phyloP scores from a whole-genome alignment of 2,329 filamentous ascomycete genomes.

The Aaosphaeria arxii region DNA sequence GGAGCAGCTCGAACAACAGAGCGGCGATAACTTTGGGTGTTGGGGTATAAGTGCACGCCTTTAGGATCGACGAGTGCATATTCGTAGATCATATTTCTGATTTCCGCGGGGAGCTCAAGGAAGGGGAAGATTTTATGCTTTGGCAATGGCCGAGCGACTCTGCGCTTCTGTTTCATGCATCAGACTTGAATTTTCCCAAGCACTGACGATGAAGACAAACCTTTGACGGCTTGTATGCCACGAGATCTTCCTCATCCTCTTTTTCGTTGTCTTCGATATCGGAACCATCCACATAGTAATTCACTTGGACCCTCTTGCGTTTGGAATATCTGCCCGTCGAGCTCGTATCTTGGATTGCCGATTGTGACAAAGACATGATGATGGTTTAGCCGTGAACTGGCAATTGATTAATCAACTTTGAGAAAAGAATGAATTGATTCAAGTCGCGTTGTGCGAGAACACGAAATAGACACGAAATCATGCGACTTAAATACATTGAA shows the following conservation, averaged over 20 bases:
- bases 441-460: slow-evolving; percentile 6
- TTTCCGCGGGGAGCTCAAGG: slow-evolving; percentile 30
- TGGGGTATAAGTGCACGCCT: slow-evolving; percentile 22
- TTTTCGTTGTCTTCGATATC: slow-evolving; percentile 15
- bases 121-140: slow-evolving; percentile 34
- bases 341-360: slow-evolving; percentile 2
- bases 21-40: slow-evolving; percentile 25
- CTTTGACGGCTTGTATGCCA: slow-evolving; percentile 19
- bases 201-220: slow-evolving; percentile 8
- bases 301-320: slow-evolving; percentile 31
- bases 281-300: slow-evolving; percentile 23
- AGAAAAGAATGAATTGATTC: slow-evolving; percentile 7
- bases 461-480: slow-evolving; percentile 23
- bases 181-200: not conserved
- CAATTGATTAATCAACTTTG: not conserved
- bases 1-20: slow-evolving; percentile 15
- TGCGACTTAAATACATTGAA: slow-evolving; percentile 16
- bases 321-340: slow-evolving; percentile 24
- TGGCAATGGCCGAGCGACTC: slow-evolving; percentile 16
- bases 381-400: not conserved
- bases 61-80: slow-evolving; percentile 22
- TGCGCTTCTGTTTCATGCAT: slow-evolving; percentile 12
- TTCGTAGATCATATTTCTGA: slow-evolving; percentile 32
- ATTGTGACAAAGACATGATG: slow-evolving; percentile 10
- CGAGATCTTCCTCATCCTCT: slow-evolving; percentile 7